A percentile compares a stretch with the other conserved stretches of the same genome.
phyloP scores from a whole-genome alignment of 169 alveolate species.

The Sarcocystis neurona region DNA sequence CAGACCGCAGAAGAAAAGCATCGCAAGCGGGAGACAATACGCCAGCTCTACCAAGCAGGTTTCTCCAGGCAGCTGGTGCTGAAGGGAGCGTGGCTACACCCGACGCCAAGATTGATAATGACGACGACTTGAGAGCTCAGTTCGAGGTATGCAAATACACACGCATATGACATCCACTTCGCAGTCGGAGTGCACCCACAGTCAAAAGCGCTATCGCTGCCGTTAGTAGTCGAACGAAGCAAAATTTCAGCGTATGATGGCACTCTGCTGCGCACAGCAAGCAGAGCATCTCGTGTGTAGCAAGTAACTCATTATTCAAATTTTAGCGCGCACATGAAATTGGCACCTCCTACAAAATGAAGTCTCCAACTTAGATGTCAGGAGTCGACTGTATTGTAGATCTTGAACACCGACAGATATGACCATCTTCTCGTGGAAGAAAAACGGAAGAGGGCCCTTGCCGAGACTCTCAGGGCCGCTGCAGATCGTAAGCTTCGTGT shows the following conservation, averaged over 20 bases:
- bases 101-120: slow-evolving; percentile 3
- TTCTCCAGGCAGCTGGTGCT: slow-evolving; percentile 1
- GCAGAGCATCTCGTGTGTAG: not conserved
- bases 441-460: slow-evolving; percentile 39
- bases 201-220: too few relatives aligned
- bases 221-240: too few relatives aligned
- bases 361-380: too few relatives aligned
- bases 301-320: not conserved
- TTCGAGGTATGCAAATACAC: slow-evolving; percentile 31
- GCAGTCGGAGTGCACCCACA: too few relatives aligned
- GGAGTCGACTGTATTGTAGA: too few relatives aligned
- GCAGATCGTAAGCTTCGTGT: slow-evolving; percentile 40
- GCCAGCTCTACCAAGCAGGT: not conserved
- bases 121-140: slow-evolving; percentile 31
- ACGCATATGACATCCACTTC: too few relatives aligned
- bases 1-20: too few relatives aligned
- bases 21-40: too few relatives aligned
- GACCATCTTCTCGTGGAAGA: slow-evolving; percentile 52
- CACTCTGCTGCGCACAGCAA: too few relatives aligned
- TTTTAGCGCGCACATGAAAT: not conserved
- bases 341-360: not conserved
- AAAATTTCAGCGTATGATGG: too few relatives aligned
- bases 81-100: not conserved
- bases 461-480: slow-evolving; percentile 52
- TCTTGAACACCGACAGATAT: slow-evolving; percentile 62